Evolutionary conservation across 306 rosid genomes (phyloP).

Genomic region (Vigna hirtella): DNA sequence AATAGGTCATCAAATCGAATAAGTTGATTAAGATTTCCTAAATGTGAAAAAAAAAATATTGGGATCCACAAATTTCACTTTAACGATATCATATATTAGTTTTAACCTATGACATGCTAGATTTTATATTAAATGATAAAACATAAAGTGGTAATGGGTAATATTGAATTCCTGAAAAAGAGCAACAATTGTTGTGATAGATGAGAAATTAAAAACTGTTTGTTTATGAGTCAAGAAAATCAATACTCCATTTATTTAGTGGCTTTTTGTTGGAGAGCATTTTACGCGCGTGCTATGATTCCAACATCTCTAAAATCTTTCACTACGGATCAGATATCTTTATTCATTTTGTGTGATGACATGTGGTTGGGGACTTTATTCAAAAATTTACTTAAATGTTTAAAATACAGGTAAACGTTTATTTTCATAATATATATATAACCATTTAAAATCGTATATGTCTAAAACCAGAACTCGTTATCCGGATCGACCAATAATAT

Average conservation of each 20-base stretch:
- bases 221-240: background rate
- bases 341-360: background rate
- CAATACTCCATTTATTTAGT: background rate
- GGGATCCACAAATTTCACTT: background rate
- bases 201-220: too few relatives aligned
- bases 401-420: too few relatives aligned
- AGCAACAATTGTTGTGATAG: background rate
- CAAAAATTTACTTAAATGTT: too few relatives aligned
- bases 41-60: background rate
- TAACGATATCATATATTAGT: background rate
- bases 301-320: background rate
- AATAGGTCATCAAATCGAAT: background rate
- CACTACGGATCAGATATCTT: background rate
- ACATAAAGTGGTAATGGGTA: background rate
- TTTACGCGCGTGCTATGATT: background rate
- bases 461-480: too few relatives aligned
- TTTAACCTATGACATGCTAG: background rate
- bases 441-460: too few relatives aligned
- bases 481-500: too few relatives aligned
- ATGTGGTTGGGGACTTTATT: too few relatives aligned
- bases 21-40: background rate
- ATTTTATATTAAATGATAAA: background rate
- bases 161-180: background rate
- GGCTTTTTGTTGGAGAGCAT: constrained; percentile 15
- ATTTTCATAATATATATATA: too few relatives aligned